Conservation (phyloP, 495 filamentous ascomycete genomes). For the Terfezia boudieri region DNA sequence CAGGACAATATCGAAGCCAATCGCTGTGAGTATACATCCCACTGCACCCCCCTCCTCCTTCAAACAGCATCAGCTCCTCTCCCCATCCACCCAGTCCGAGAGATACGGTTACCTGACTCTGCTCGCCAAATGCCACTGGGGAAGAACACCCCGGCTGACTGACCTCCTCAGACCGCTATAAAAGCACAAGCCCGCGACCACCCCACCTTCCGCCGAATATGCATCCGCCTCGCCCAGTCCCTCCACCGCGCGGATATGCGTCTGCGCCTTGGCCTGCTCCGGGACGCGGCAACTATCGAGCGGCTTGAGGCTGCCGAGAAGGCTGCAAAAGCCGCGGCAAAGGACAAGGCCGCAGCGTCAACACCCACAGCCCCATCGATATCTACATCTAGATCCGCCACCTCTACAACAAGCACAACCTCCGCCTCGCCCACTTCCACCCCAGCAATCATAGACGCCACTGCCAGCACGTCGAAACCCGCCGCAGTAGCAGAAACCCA, state of each 20-base stretch:
- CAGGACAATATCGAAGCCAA: slow-evolving; percentile 48
- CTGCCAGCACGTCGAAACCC: too few relatives aligned
- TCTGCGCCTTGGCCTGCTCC: slow-evolving; percentile 59
- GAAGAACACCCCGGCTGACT: not conserved
- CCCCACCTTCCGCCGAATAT: slow-evolving; percentile 58
- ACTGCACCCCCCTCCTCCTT: slow-evolving; percentile 24
- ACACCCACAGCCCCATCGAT: slow-evolving; percentile 8
- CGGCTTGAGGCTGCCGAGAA: slow-evolving; percentile 57
- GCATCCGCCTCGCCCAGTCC: slow-evolving; percentile 53
- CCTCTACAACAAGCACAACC: too few relatives aligned
- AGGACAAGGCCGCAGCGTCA: slow-evolving; percentile 21
- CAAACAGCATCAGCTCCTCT: slow-evolving; percentile 22
- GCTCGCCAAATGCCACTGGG: not conserved
- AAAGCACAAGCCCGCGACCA: slow-evolving; percentile 90
- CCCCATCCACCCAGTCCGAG: slow-evolving; percentile 6
- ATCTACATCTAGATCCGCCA: too few relatives aligned
- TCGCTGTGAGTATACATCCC: slow-evolving; percentile 32
- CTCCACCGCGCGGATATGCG: slow-evolving; percentile 92
- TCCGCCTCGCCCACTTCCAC: not conserved
- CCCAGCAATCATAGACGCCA: too few relatives aligned
- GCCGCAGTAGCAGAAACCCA: too few relatives aligned
- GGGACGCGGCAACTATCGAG: slow-evolving; percentile 47
- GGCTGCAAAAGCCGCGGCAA: slow-evolving; percentile 43
- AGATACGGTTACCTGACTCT: not conserved
- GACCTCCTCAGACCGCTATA: slow-evolving; percentile 51